Evolutionary conservation across 148 eudicot genomes (phyloP).

Genomic region (Silene conica): DNA sequence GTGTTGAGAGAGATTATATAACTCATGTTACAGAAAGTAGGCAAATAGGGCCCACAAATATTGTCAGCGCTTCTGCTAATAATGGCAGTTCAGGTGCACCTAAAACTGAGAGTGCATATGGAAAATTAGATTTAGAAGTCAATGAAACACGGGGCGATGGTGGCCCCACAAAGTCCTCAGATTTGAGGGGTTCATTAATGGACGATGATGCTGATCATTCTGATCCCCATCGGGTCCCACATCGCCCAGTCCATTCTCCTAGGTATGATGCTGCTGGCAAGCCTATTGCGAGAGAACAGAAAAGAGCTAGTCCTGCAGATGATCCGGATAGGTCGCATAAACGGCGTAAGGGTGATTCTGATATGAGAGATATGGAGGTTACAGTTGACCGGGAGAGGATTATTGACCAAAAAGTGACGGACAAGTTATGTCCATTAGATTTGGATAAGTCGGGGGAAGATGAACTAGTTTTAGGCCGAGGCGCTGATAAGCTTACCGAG

Average conservation of each 20-base stretch:
- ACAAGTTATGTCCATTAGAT: slow-evolving; percentile 47
- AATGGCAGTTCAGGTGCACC: slow-evolving; percentile 42
- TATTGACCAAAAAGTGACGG: slow-evolving; percentile 33
- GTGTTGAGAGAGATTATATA: slow-evolving; percentile 31
- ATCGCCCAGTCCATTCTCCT: slow-evolving; percentile 70
- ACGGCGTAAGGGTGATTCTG: slow-evolving; percentile 74
- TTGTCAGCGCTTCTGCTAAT: slow-evolving; percentile 30
- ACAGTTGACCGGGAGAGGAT: slow-evolving; percentile 67
- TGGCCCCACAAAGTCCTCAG: slow-evolving; percentile 48
- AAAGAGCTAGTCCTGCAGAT: slow-evolving; percentile 81
- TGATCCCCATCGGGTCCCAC: slow-evolving; percentile 47
- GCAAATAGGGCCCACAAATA: slow-evolving; percentile 30
- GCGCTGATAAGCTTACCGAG: slow-evolving; percentile 51
- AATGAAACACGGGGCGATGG: slow-evolving; percentile 48
- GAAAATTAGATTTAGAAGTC: slow-evolving; percentile 43
- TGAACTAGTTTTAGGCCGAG: slow-evolving; percentile 41
- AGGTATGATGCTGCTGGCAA: slow-evolving; percentile 56
- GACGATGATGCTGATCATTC: slow-evolving; percentile 57
- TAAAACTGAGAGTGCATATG: slow-evolving; percentile 36
- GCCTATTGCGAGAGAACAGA: slow-evolving; percentile 56
- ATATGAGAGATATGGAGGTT: slow-evolving; percentile 53
- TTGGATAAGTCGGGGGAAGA: slow-evolving; percentile 51
- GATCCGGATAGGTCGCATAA: slow-evolving; percentile 71
- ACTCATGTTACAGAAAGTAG: slow-evolving; percentile 36
- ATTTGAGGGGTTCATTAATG: slow-evolving; percentile 45